Evolutionary conservation across 208 protist species (phyloP), one percentile per base, ranked within the genome.

Genomic region (Leishmania braziliensis): DNA sequence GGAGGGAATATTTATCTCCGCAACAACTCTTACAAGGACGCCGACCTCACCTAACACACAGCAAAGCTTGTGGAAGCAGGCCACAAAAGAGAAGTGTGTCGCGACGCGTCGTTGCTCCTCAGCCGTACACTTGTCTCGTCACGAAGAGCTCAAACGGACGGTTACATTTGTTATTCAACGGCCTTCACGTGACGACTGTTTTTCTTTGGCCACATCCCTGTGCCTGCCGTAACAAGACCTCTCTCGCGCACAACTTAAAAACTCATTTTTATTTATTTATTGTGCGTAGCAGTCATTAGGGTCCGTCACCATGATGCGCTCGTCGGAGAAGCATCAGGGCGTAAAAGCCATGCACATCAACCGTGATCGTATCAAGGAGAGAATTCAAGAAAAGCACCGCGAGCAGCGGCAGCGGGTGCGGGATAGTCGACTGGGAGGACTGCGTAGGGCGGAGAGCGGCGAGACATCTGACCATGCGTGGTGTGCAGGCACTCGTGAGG

Each of bases 341-440:
- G 91, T 93, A 12, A 95, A 93, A 71, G 79, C 82, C 18, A 77
- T 95, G 50, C 84, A 94, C 20, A 60, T 88, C 3, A 81, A 84
- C 36, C 88, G 91, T 8, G 65, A 74, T 4, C 89, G 82, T 29
- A 91, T 96, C 50, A 94, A 91, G 76, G 79, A 90, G 58, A 87
- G 91, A n/a, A 82, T 96, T 39, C 82, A 90, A 48, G 82, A 91
- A 60, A 88, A 87, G 48, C 88, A 92, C 72, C 78, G 50, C 0
- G 72, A 80, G 36, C 81, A 81, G 16, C 77, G 87, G 29, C 68
- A 77, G 50, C 75, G 70, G 53, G 26, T 78, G 53, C 86, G 88
- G 23, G 77, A 81, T 12, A 29, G 46, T 2, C 78, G 82, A 50
- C 65, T 95, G 14, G 78, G 79, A 33, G 76, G 46, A 6, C 39